Evolutionary conservation across 2,329 filamentous ascomycete species (phyloP).

Genomic region (Zasmidium angulare): DNA sequence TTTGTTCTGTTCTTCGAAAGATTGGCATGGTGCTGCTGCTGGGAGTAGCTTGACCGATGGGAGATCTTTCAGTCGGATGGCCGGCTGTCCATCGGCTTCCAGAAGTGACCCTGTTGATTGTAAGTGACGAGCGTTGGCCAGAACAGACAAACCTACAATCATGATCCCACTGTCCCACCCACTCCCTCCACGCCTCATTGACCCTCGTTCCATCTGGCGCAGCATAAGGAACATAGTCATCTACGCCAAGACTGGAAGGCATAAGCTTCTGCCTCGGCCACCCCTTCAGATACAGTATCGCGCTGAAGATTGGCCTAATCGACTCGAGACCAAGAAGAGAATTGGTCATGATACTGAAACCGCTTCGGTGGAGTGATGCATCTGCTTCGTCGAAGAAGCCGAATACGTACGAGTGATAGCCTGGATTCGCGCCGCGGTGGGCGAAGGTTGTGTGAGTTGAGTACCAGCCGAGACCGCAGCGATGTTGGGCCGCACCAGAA

Average conservation of each 20-base stretch:
- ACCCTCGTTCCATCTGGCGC: not conserved
- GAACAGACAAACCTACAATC: not conserved
- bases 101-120: not conserved
- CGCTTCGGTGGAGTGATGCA: not conserved
- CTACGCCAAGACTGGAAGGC: not conserved
- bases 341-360: not conserved
- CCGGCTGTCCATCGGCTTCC: not conserved
- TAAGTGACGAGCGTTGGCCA: not conserved
- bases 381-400: not conserved
- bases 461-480: not conserved
- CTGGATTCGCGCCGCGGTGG: not conserved
- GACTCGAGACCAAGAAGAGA: not conserved
- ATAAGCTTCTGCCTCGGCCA: not conserved
- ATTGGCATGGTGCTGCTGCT: not conserved
- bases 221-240: not conserved
- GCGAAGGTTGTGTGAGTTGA: not conserved
- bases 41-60: not conserved
- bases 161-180: not conserved
- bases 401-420: not conserved
- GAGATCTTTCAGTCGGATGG: not conserved
- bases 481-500: not conserved
- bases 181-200: not conserved
- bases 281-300: not conserved
- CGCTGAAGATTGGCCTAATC: not conserved
- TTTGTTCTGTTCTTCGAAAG: not conserved